phyloP scores from a whole-genome alignment of 805 yeast species.

The Komagataella pastoris region DNA sequence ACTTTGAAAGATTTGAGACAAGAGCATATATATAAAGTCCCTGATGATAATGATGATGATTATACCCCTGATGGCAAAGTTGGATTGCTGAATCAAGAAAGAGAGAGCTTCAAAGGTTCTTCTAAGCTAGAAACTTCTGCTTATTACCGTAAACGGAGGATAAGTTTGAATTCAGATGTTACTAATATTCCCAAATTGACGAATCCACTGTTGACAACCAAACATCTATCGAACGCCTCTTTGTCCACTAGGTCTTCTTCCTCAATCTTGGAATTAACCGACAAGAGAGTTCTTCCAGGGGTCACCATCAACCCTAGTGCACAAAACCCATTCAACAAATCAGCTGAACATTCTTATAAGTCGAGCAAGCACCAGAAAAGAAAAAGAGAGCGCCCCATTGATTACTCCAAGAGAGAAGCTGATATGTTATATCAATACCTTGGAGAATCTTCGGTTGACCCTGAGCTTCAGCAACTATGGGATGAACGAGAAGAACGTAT shows the following conservation, averaged over 20 bases:
- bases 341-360: neutral
- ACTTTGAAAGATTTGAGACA: conserved; percentile 11
- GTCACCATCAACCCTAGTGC: conserved; percentile 3
- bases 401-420: conserved; percentile 49
- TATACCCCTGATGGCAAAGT: conserved; percentile 7
- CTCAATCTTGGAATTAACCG: conserved; percentile 11
- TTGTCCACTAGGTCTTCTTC: neutral
- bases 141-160: neutral
- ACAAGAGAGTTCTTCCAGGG: conserved; percentile 12
- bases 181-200: neutral
- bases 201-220: neutral
- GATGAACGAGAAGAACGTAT: conserved; percentile 25
- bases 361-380: neutral
- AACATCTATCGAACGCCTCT: neutral
- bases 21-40: neutral
- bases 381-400: conserved; percentile 10
- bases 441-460: conserved; percentile 28
- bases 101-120: neutral
- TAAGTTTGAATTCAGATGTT: neutral
- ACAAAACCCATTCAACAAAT: conserved; percentile 2
- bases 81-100: neutral
- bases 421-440: conserved; percentile 34
- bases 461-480: conserved; percentile 39
- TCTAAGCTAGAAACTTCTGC: neutral
- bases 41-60: conserved; percentile 7